These are phyloP conservation scores for Tubosaeta brunneosetosa DNA, from an alignment of 768 basidiomycete genomes.

Conservation along the genomic window DNA sequence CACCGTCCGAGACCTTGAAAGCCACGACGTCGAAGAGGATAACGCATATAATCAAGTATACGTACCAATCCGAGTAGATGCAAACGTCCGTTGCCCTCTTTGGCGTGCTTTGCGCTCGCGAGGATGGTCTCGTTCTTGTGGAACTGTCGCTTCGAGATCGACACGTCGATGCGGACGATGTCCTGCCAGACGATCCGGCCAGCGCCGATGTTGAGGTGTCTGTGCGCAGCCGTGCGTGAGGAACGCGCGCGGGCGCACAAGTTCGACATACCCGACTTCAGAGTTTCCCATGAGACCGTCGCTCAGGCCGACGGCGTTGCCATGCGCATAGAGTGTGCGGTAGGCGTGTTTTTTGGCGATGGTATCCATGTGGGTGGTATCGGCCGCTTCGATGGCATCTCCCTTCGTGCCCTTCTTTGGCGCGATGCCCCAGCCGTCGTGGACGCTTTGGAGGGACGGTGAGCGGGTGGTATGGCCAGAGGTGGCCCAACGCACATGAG, in stretches of 20 bases:
- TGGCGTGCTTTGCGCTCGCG: slow-evolving; percentile 69
- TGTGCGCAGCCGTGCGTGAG: slow-evolving; percentile 26
- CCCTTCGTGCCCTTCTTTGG: slow-evolving; percentile 67
- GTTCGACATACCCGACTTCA: slow-evolving; percentile 77
- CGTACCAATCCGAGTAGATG: slow-evolving; percentile 85
- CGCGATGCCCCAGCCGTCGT: slow-evolving; percentile 94
- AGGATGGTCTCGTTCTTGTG: slow-evolving; percentile 74
- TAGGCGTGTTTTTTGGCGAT: slow-evolving; percentile 74
- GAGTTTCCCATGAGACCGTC: slow-evolving; percentile 98
- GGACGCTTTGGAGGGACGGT: slow-evolving; percentile 51
- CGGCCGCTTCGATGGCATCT: slow-evolving; percentile 81
- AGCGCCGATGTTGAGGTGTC: slow-evolving; percentile 92
- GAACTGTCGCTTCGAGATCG: slow-evolving; percentile 85
- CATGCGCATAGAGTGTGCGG: slow-evolving; percentile 75
- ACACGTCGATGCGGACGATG: slow-evolving; percentile 90
- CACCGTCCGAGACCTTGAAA: slow-evolving; percentile 81
- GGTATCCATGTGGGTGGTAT: slow-evolving; percentile 85
- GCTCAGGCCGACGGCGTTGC: slow-evolving; percentile 85
- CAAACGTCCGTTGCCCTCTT: slow-evolving; percentile 75
- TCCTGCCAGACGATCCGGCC: slow-evolving; percentile 97
- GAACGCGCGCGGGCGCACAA: background rate
- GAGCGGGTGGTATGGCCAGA: background rate
- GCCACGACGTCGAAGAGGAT: slow-evolving; percentile 1
- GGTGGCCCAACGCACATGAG: slow-evolving; percentile 57
- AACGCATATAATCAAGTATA: slow-evolving; percentile 2